Base-by-base conservation (phyloP, 345 rosid genomes). In the Microthlaspi erraticum region DNA sequence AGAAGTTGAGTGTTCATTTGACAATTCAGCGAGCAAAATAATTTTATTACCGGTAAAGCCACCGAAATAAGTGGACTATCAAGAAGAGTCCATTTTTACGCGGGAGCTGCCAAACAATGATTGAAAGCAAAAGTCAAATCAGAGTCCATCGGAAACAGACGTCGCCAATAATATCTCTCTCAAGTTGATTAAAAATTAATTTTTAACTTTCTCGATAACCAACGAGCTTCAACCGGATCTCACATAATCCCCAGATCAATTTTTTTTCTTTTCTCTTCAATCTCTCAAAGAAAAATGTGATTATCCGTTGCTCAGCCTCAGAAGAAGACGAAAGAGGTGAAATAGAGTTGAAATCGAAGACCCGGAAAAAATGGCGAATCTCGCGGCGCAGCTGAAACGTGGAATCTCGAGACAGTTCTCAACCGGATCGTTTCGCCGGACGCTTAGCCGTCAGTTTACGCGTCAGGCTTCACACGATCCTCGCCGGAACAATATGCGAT, bases 401-500 rank as follows among this genome's bases (percentile, higher is more conserved):
- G 96, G 91, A 34, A 87, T 91, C 9, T 91, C 97, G 37, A 83
- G 96, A 60, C 91, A 87, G 70, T 81, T 88, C 80, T 88, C 96
- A 20, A 84, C 87, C 9, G 97, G 87, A 3, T 91, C 96, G n/a
- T 8, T 88, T 45, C 80, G 83, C 29, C 73, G 84, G 63, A 77
- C 78, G 39, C 55, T 88, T 8, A 84, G 87, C 77, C 67, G 88
- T 57, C 88, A 86, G 51, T 77, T 87, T 55, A 75, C 90, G 11
- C 79, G 96, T 49, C 93, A 88, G 57, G 16, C 85, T 0, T 91
- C 96, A 17, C 88, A 88, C 11, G 96, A 91, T 66, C 93, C 96
- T 38, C 78, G 93, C 44, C 79, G 86, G 65, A 84, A 83, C 73
- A 87, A 86, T 75, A 39, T 83, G 77, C 73, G 96, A 33, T 91